phyloP scores from a whole-genome alignment of 2,329 filamentous ascomycete species.

The Beauveria brongniartii region DNA sequence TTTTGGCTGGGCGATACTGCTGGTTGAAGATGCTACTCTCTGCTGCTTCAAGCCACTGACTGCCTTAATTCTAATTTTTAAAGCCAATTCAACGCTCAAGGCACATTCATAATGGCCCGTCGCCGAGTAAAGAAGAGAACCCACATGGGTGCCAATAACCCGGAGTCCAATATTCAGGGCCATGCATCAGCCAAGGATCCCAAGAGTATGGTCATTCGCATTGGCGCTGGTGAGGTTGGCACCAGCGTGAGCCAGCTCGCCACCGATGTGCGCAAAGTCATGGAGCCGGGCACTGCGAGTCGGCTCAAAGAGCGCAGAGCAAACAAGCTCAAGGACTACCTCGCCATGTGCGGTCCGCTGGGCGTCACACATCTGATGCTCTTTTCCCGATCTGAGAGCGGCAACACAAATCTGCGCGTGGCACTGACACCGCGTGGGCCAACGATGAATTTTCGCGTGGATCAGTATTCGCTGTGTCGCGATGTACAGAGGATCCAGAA shows the following conservation, averaged over 20 bases:
- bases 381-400: constrained; percentile 81
- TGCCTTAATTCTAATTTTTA: neutral
- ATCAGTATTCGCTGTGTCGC: constrained; percentile 89
- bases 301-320: constrained; percentile 81
- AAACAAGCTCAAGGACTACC: constrained; percentile 86
- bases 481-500: constrained; percentile 80
- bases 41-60: constrained; percentile 7
- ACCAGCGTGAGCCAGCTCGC: constrained; percentile 86
- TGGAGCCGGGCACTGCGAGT: constrained; percentile 91
- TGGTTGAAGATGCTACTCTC: neutral
- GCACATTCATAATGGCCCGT: constrained; percentile 57
- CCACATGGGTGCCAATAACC: constrained; percentile 60
- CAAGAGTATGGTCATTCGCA: constrained; percentile 97
- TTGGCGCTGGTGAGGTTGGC: constrained; percentile 89
- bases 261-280: constrained; percentile 82
- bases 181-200: constrained; percentile 62
- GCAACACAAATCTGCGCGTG: constrained; percentile 87
- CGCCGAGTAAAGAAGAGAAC: constrained; percentile 82
- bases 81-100: neutral
- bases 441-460: constrained; percentile 87
- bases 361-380: constrained; percentile 89
- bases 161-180: constrained; percentile 46
- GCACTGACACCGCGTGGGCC: constrained; percentile 84
- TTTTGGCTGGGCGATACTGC: constrained; percentile 16
- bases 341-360: constrained; percentile 88